phyloP scores from a whole-genome alignment of 106 monocot species.

The Xerophyta viscosa region DNA sequence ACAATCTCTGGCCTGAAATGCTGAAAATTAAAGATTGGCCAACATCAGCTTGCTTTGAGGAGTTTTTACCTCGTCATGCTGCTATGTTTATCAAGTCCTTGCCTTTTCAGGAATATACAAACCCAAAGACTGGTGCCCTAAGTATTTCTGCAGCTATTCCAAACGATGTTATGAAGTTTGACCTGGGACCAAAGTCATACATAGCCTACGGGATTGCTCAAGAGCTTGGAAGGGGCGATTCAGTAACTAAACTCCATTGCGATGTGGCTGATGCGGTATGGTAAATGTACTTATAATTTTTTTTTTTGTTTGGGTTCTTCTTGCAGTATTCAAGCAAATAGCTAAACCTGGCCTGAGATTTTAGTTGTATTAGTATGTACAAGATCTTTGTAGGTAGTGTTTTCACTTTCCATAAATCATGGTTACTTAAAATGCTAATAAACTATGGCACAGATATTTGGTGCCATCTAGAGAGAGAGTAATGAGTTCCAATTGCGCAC shows the following conservation, averaged over 20 bases:
- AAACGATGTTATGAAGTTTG: constrained; percentile 58
- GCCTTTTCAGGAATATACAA: constrained; percentile 84
- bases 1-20: constrained; percentile 70
- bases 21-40: constrained; percentile 98
- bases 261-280: constrained; percentile 97
- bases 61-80: constrained; percentile 79
- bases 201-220: constrained; percentile 84
- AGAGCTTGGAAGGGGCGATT: constrained; percentile 89
- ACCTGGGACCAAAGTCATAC: constrained; percentile 88
- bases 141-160: constrained; percentile 79
- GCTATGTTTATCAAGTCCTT: constrained; percentile 75
- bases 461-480: no score
- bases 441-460: no score
- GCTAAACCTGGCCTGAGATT: no score
- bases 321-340: no score
- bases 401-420: no score
- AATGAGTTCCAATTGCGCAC: no score
- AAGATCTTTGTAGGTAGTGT: no score
- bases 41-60: constrained; percentile 71
- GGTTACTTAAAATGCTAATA: no score
- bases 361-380: no score
- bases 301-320: no score
- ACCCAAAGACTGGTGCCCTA: constrained; percentile 62
- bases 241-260: constrained; percentile 95
- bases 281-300: neutral